phyloP scores from a whole-genome alignment of 768 basidiomycete species.

The Tylopilus rubrobrunneus region DNA sequence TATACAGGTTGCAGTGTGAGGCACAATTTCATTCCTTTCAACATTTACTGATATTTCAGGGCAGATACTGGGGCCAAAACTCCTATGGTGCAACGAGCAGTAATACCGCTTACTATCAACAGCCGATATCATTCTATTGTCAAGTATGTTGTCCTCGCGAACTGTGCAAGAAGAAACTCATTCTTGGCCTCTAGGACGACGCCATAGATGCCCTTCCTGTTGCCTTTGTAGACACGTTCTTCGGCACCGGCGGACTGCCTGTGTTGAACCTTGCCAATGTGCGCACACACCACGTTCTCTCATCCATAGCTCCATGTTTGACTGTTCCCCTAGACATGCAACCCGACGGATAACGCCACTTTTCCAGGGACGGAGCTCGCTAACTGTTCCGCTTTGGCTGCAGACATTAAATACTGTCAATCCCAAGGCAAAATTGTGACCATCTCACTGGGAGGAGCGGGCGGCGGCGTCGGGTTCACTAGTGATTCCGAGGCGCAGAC shows the following conservation, averaged over 20 bases:
- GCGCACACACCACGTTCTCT: constrained; percentile 22
- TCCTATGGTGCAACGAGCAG: constrained; percentile 60
- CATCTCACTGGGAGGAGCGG: constrained; percentile 42
- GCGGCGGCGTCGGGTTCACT: constrained; percentile 38
- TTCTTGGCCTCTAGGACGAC: constrained; percentile 43
- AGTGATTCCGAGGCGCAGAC: constrained; percentile 34
- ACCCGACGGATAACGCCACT: constrained; percentile 35
- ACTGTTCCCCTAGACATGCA: constrained; percentile 36
- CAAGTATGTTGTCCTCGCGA: constrained; percentile 35
- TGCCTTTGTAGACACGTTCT: constrained; percentile 67
- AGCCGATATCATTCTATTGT: constrained; percentile 62
- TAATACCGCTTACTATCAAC: constrained; percentile 55
- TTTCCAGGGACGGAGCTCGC: constrained; percentile 42
- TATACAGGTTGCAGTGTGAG: constrained; percentile 54
- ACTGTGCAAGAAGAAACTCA: constrained; percentile 1
- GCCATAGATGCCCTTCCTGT: constrained; percentile 66
- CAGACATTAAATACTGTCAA: constrained; percentile 43
- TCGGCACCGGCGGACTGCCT: constrained; percentile 57
- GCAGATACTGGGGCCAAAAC: constrained; percentile 73
- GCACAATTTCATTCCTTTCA: not conserved
- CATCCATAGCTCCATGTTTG: not conserved
- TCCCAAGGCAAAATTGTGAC: constrained; percentile 46
- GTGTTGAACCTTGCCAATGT: constrained; percentile 63
- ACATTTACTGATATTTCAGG: not conserved
- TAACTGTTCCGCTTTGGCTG: constrained; percentile 37